Percentiles rank a stretch among this genome's conserved stretches.
Evolutionary conservation across 805 yeast species (phyloP).

Genomic region (Schwanniomyces sp.): DNA sequence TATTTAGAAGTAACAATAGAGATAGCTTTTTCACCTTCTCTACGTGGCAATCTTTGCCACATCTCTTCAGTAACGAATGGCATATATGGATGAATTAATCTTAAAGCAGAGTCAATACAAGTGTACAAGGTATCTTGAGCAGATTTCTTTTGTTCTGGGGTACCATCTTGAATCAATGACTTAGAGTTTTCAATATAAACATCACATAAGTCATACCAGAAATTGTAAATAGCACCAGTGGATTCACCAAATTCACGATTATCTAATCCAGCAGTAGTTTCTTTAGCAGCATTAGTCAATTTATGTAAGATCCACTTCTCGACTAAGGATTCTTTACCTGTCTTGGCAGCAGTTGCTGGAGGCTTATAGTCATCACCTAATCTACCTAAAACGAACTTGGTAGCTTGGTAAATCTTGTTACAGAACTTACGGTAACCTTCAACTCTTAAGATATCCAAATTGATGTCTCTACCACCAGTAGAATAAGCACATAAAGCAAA

Average conservation of each 20-base stretch:
- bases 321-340: conserved; percentile 85
- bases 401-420: conserved; percentile 98
- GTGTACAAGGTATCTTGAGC: conserved; percentile 95
- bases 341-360: conserved; percentile 57
- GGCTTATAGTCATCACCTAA: conserved; percentile 88
- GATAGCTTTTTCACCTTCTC: conserved; percentile 64
- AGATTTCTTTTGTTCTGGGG: conserved; percentile 76
- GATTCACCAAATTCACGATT: conserved; percentile 86
- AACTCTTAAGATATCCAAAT: conserved; percentile 91
- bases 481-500: conserved; percentile 98
- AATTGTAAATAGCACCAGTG: conserved; percentile 84
- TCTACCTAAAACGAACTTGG: conserved; percentile 92
- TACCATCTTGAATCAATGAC: conserved; percentile 87
- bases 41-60: conserved; percentile 97
- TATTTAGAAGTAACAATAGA: conserved; percentile 79
- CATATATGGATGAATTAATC: conserved; percentile 96
- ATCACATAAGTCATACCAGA: conserved; percentile 97
- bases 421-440: conserved; percentile 99
- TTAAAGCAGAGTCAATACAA: conserved; percentile 87
- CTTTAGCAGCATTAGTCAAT: conserved; percentile 66
- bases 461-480: conserved; percentile 98
- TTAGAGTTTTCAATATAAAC: conserved; percentile 98
- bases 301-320: conserved; percentile 96
- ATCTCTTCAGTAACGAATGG: conserved; percentile 96
- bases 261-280: conserved; percentile 66